Percentiles rank a stretch among this genome's conserved stretches.
phyloP scores from a whole-genome alignment of 2,329 filamentous ascomycete species.

The Penicillium expansum region DNA sequence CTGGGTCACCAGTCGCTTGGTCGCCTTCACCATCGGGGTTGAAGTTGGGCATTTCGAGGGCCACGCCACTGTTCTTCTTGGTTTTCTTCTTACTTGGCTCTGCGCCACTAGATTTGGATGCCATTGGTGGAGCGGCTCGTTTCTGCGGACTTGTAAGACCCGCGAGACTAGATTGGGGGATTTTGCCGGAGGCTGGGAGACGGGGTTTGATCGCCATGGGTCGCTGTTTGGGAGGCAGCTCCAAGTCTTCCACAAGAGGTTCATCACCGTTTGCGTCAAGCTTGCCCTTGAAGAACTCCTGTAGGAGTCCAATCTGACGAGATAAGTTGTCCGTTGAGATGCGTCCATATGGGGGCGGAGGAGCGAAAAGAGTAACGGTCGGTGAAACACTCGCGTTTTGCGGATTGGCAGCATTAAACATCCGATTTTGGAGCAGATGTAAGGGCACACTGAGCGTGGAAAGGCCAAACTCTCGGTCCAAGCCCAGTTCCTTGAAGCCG shows the following conservation, averaged over 20 bases:
- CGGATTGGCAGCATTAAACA: constrained; percentile 79
- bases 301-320: constrained; percentile 79
- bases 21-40: constrained; percentile 29
- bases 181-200: constrained; percentile 48
- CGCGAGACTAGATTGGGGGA: constrained; percentile 34
- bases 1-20: constrained; percentile 21
- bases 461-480: constrained; percentile 86
- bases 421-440: constrained; percentile 87
- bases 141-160: constrained; percentile 43
- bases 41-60: constrained; percentile 27
- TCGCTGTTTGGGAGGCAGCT: constrained; percentile 87
- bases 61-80: constrained; percentile 41
- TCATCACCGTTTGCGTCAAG: constrained; percentile 79
- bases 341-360: constrained; percentile 68
- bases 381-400: constrained; percentile 57
- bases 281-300: constrained; percentile 88
- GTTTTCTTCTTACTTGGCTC: constrained; percentile 45
- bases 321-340: constrained; percentile 76
- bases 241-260: constrained; percentile 87
- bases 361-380: constrained; percentile 59
- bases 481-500: constrained; percentile 89
- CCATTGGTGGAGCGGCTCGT: constrained; percentile 34
- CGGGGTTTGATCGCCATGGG: constrained; percentile 44
- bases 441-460: constrained; percentile 87
- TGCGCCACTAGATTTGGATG: constrained; percentile 26